Percentiles rank a stretch among this genome's conserved stretches.
phyloP scores from a whole-genome alignment of 2,329 filamentous ascomycete genomes.

The Nemania sp. region DNA sequence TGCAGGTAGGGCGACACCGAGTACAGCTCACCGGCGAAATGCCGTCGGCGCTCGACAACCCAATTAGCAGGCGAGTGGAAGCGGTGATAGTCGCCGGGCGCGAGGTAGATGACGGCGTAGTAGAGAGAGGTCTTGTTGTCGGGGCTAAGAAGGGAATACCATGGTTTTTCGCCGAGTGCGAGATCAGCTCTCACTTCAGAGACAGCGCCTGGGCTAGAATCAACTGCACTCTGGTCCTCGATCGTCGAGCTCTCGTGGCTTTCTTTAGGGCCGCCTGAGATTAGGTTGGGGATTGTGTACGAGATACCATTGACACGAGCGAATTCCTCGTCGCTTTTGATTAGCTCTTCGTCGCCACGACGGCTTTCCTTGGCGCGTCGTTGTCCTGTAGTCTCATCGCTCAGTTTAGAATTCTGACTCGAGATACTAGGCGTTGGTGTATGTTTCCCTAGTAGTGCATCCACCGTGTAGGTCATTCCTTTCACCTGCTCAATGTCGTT shows the following conservation, averaged over 20 bases:
- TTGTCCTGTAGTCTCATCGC: conserved; percentile 41
- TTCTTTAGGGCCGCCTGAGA: conserved; percentile 75
- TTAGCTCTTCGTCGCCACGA: conserved; percentile 70
- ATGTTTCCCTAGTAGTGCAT: conserved; percentile 84
- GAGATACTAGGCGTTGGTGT: conserved; percentile 68
- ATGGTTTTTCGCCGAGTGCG: conserved; percentile 75
- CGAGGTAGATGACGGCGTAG: conserved; percentile 95
- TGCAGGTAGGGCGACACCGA: conserved; percentile 96
- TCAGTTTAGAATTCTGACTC: conserved; percentile 49
- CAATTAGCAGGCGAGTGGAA: conserved; percentile 96
- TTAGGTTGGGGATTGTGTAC: conserved; percentile 88
- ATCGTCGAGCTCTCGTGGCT: conserved; percentile 59
- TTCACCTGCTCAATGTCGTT: conserved; percentile 99
- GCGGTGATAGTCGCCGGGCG: conserved; percentile 96
- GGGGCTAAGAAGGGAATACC: conserved; percentile 75
- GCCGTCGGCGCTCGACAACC: conserved; percentile 94
- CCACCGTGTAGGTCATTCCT: conserved; percentile 96
- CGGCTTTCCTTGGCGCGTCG: conserved; percentile 47
- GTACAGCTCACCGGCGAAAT: conserved; percentile 96
- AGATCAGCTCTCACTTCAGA: conserved; percentile 87
- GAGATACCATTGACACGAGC: conserved; percentile 94
- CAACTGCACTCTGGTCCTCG: conserved; percentile 78
- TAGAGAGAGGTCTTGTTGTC: conserved; percentile 80
- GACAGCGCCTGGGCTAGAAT: conserved; percentile 75
- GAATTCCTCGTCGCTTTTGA: conserved; percentile 90